phyloP scores from a whole-genome alignment of 495 filamentous ascomycete species.

The Ramalina intermedia region DNA sequence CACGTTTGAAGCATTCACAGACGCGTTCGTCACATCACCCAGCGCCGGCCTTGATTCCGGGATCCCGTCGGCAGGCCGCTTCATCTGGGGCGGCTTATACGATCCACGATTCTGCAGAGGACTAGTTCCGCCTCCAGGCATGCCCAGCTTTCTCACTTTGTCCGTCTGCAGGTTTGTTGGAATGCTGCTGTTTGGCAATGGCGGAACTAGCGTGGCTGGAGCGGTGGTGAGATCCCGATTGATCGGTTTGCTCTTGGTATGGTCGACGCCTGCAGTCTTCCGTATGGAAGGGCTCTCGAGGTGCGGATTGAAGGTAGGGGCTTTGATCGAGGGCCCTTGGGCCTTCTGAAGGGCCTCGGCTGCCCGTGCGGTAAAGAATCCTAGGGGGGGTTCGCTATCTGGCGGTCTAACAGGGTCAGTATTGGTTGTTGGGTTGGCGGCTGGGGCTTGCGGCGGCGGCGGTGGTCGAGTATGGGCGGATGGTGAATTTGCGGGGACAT shows the following conservation, averaged over 20 bases:
- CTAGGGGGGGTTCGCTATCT: conserved; percentile 26
- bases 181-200: conserved; percentile 27
- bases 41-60: conserved; percentile 24
- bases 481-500: not conserved
- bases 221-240: conserved; percentile 31
- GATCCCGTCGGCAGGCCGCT: conserved; percentile 25
- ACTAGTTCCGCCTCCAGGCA: conserved; percentile 42
- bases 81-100: conserved; percentile 48
- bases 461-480: not conserved
- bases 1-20: conserved; percentile 4
- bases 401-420: conserved; percentile 10
- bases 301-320: conserved; percentile 62
- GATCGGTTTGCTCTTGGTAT: conserved; percentile 55
- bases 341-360: conserved; percentile 35
- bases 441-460: conserved; percentile 15
- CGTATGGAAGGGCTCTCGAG: conserved; percentile 76
- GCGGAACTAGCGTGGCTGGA: conserved; percentile 19
- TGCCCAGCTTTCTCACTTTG: conserved; percentile 55
- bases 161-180: conserved; percentile 60
- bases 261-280: conserved; percentile 80
- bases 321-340: conserved; percentile 24
- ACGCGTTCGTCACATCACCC: conserved; percentile 29
- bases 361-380: conserved; percentile 68
- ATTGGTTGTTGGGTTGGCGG: conserved; percentile 8
- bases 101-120: conserved; percentile 41